A percentile compares a stretch with the other conserved stretches of the same genome.
These are phyloP conservation scores for Komagataella pastoris DNA, from an alignment of 805 yeast genomes.

Conservation along the genomic window DNA sequence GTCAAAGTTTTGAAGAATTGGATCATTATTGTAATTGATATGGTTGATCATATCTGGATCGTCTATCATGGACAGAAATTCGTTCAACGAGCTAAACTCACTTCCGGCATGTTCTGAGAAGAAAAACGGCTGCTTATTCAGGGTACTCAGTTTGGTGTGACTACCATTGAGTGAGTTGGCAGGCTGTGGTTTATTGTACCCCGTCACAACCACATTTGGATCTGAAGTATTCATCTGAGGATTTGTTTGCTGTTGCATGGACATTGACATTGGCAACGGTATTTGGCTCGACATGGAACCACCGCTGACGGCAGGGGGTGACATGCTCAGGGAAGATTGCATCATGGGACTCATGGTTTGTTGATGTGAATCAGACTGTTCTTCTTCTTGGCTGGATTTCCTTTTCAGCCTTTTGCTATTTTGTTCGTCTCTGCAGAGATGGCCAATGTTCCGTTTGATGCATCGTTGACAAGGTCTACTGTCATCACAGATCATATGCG, in stretches of 20 bases:
- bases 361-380: neutral
- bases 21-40: conserved; percentile 21
- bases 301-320: neutral
- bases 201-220: neutral
- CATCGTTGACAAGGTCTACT: conserved; percentile 70
- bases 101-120: conserved; percentile 88
- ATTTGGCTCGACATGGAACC: neutral
- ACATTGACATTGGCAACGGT: neutral
- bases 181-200: neutral
- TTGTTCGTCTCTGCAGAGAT: conserved; percentile 71
- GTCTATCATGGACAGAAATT: conserved; percentile 80
- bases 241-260: neutral
- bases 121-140: conserved; percentile 65
- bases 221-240: neutral
- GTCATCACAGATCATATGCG: conserved; percentile 90
- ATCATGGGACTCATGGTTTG: neutral
- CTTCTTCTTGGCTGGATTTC: neutral
- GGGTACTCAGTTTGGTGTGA: conserved; percentile 1
- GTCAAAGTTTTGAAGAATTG: conserved; percentile 20
- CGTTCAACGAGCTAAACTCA: conserved; percentile 82
- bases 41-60: conserved; percentile 57
- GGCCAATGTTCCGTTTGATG: conserved; percentile 77
- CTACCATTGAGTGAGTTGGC: neutral
- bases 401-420: conserved; percentile 14
- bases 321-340: neutral